phyloP scores from a whole-genome alignment of 805 yeast species.

The Zygoascus tannicola region DNA sequence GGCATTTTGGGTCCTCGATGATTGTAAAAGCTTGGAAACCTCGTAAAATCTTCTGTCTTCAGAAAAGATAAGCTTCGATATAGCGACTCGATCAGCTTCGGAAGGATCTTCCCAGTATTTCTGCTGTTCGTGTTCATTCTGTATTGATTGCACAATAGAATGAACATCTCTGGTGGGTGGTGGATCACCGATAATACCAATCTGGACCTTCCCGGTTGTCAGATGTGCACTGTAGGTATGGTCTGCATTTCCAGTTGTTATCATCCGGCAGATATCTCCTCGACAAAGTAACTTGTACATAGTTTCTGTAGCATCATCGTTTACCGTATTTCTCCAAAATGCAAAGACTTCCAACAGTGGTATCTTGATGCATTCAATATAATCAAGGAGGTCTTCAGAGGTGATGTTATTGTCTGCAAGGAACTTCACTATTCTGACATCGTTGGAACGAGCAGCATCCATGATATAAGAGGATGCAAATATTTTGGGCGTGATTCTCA shows the following conservation, averaged over 20 bases:
- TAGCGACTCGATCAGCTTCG: constrained; percentile 57
- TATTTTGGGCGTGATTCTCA: constrained; percentile 9
- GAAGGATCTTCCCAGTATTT: constrained; percentile 63
- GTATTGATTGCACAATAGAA: constrained; percentile 33
- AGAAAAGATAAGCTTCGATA: constrained; percentile 65
- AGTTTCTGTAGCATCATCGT: not conserved
- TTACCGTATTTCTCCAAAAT: not conserved
- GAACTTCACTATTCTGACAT: constrained; percentile 48
- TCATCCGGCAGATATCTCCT: constrained; percentile 5
- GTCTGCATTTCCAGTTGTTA: not conserved
- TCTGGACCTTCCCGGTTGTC: not conserved
- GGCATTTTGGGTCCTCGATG: constrained; percentile 50
- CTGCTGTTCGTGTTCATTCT: constrained; percentile 37
- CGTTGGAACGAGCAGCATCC: constrained; percentile 35
- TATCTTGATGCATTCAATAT: constrained; percentile 60
- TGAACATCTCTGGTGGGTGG: constrained; percentile 27
- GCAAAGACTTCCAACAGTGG: constrained; percentile 46
- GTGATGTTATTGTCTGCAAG: constrained; percentile 49
- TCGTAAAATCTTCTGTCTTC: constrained; percentile 75
- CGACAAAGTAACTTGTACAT: constrained; percentile 1
- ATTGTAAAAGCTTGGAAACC: constrained; percentile 60
- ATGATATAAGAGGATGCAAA: constrained; percentile 9
- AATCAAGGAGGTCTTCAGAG: constrained; percentile 47
- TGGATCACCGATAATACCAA: constrained; percentile 5
- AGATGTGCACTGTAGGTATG: not conserved